A percentile compares a stretch with the other conserved stretches of the same genome.
These are phyloP conservation scores for Lachnellula willkommii DNA, from an alignment of 2,329 filamentous ascomycete genomes.

Conservation along the genomic window DNA sequence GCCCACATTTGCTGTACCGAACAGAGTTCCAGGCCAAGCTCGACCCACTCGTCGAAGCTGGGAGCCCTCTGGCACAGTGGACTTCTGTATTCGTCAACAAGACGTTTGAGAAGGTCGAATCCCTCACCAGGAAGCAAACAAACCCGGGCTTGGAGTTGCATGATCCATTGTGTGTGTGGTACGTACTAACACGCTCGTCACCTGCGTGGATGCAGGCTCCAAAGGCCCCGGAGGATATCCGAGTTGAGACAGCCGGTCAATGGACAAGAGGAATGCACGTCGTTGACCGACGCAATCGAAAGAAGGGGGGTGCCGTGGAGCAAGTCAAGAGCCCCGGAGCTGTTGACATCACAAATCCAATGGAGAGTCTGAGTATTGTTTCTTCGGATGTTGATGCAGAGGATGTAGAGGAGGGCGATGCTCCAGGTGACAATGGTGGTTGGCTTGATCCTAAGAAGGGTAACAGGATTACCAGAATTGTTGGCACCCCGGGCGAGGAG, in stretches of 20 bases:
- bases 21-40: constrained; percentile 54
- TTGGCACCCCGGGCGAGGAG: constrained; percentile 62
- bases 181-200: constrained; percentile 59
- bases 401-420: constrained; percentile 44
- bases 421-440: constrained; percentile 64
- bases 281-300: constrained; percentile 63
- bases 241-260: constrained; percentile 84
- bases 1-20: constrained; percentile 59
- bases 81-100: constrained; percentile 65
- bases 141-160: constrained; percentile 63
- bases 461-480: constrained; percentile 74
- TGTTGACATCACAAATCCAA: constrained; percentile 33
- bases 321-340: constrained; percentile 31
- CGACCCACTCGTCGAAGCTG: constrained; percentile 49
- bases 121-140: constrained; percentile 52
- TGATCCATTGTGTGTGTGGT: constrained; percentile 76
- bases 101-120: constrained; percentile 63
- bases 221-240: constrained; percentile 67
- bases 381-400: constrained; percentile 39
- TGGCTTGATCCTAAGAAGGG: constrained; percentile 73
- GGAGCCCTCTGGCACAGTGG: constrained; percentile 72
- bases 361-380: constrained; percentile 31
- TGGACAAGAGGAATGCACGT: constrained; percentile 94
- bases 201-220: constrained; percentile 52
- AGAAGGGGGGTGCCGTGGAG: constrained; percentile 39